A percentile compares a stretch with the other conserved stretches of the same genome.
These are phyloP conservation scores for Scalesia atractyloides DNA, from an alignment of 129 eudicot species.

Conservation along the genomic window DNA sequence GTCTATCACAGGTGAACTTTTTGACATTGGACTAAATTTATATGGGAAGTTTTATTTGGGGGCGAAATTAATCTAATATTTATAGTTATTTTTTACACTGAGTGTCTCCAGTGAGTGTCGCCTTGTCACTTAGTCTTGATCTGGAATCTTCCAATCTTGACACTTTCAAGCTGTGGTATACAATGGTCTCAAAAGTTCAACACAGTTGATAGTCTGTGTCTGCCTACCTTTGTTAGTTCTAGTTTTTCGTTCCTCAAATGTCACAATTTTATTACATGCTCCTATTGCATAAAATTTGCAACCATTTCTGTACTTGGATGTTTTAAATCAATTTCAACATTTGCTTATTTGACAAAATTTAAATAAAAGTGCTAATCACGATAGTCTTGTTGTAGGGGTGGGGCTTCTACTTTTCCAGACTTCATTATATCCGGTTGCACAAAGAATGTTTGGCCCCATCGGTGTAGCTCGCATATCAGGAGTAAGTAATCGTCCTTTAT, in stretches of 20 bases:
- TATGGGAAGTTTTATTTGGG: neutral
- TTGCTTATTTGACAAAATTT: neutral
- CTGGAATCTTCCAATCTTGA: too few species aligned
- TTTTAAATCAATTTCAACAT: neutral
- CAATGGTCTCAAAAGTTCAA: too few species aligned
- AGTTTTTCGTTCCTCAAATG: neutral
- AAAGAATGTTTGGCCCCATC: slow-evolving; percentile 62
- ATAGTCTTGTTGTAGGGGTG: slow-evolving; percentile 47
- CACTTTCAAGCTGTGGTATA: too few species aligned
- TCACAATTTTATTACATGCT: neutral
- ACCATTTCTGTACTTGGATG: neutral
- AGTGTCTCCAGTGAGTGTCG: too few species aligned
- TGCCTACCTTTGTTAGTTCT: neutral
- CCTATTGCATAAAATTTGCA: neutral
- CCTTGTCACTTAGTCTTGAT: too few species aligned
- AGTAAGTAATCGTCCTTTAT: slow-evolving; percentile 41
- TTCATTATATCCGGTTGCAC: slow-evolving; percentile 55
- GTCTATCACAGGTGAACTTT: slow-evolving; percentile 57
- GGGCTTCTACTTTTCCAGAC: slow-evolving; percentile 76
- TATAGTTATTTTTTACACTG: neutral
- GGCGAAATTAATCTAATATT: neutral
- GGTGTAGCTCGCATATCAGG: slow-evolving; percentile 57
- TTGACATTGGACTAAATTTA: neutral
- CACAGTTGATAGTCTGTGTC: too few species aligned
- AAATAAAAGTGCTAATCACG: neutral